phyloP scores from a whole-genome alignment of 441 rosid species.

The Pelargonium australe region DNA sequence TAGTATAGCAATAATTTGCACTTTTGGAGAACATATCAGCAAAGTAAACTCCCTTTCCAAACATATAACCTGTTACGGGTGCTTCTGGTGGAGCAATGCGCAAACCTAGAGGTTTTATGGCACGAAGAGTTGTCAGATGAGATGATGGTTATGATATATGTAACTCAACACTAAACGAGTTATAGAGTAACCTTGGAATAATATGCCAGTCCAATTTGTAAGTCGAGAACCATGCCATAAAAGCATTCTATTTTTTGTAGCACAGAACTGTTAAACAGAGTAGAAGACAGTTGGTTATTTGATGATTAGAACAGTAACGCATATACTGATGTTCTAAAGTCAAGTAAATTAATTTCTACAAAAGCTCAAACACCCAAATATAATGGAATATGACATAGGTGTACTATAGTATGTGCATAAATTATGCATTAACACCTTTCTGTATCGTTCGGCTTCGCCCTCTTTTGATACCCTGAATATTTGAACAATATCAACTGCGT shows the following conservation, averaged over 20 bases:
- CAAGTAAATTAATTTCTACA: background rate
- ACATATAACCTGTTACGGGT: slow-evolving; percentile 84
- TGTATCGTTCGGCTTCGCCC: slow-evolving; percentile 53
- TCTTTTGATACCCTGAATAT: slow-evolving; percentile 58
- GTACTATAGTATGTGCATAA: background rate
- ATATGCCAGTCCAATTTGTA: slow-evolving; percentile 87
- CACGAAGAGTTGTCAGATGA: slow-evolving; percentile 22
- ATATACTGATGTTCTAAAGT: background rate
- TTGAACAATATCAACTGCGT: slow-evolving; percentile 60
- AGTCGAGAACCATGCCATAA: slow-evolving; percentile 96
- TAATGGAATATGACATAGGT: slow-evolving; percentile 2
- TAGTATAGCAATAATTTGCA: slow-evolving; percentile 74
- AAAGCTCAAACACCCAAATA: background rate
- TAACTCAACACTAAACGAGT: background rate
- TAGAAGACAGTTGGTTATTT: slow-evolving; percentile 13
- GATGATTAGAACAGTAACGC: background rate
- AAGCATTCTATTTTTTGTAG: slow-evolving; percentile 62
- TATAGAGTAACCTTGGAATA: slow-evolving; percentile 67
- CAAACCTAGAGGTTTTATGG: slow-evolving; percentile 48
- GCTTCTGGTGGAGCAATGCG: slow-evolving; percentile 96
- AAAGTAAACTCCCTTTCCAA: slow-evolving; percentile 95
- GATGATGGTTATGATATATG: background rate
- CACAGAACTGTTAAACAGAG: slow-evolving; percentile 45
- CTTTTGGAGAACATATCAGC: slow-evolving; percentile 98
- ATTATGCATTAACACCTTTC: slow-evolving; percentile 37